Conservation (phyloP, 495 filamentous ascomycete species). For the Xylaria castorea region DNA sequence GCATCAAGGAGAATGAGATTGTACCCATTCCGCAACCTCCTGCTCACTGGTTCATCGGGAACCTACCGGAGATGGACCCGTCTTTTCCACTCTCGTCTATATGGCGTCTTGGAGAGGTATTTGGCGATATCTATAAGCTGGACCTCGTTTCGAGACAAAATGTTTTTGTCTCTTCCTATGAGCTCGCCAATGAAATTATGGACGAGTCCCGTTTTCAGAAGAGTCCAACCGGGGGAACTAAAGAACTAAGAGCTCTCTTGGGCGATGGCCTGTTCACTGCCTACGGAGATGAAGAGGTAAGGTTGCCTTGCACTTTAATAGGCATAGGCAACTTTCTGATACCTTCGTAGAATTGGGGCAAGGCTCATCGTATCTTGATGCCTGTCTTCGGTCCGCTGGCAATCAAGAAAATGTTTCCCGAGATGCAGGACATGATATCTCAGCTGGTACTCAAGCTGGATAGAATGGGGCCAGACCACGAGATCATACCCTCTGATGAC, state of each 20-base stretch:
- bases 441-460: constrained; percentile 70
- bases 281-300: constrained; percentile 49
- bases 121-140: constrained; percentile 69
- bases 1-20: not conserved
- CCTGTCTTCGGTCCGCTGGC: constrained; percentile 70
- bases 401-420: constrained; percentile 65
- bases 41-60: constrained; percentile 63
- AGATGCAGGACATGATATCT: constrained; percentile 67
- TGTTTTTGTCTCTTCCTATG: constrained; percentile 44
- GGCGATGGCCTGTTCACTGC: constrained; percentile 67
- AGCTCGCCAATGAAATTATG: constrained; percentile 61
- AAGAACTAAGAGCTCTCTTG: constrained; percentile 56
- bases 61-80: constrained; percentile 61
- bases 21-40: constrained; percentile 62
- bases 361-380: constrained; percentile 65
- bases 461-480: constrained; percentile 55
- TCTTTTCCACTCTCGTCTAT: constrained; percentile 61
- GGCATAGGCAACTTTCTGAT: not conserved
- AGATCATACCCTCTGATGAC: constrained; percentile 61
- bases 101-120: constrained; percentile 62
- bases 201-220: constrained; percentile 66
- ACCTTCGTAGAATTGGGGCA: constrained; percentile 51
- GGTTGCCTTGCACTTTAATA: constrained; percentile 39
- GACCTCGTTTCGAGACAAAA: constrained; percentile 38
- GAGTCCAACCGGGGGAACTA: constrained; percentile 44